Evolutionary conservation across 495 filamentous ascomycete species (phyloP), one percentile per base, ranked within the genome.

Genomic region (Penicillium salamii): DNA sequence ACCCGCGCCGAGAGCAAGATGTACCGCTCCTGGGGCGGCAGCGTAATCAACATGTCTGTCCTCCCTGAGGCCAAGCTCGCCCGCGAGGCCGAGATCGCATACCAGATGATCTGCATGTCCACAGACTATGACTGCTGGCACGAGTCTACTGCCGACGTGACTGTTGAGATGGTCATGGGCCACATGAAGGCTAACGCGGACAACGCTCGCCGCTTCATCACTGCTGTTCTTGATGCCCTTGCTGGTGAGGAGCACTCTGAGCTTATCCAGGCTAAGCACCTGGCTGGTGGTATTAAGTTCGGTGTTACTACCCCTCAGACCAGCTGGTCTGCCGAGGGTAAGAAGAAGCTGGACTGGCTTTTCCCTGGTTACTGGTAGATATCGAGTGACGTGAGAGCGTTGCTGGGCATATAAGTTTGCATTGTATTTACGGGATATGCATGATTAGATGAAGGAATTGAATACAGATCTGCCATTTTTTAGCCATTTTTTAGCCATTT

Each of bases 71-170:
- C 92, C 26, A 97, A 97, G 76, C 83, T 99, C 11, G 93, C 93
- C 21, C 80, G 88, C 26, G 93, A 99, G 75, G 95, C 95, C 4
- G 95, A 99, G 74, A 86, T 99, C 54, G 87, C 86, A 13, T 97
- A 96, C 63, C 89, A 92, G 73, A 92, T 97, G 82, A 92, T 99
- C 57, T 97, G 92, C 77, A 99, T 99, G 95, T 85, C 87, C 21
- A 99, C 93, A 18, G 93, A 99, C 71, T 99, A 99, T 61, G 95
- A 99, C 69, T 96, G 91, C 80, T 97, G 93, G 93, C 87, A 88
- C 63, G 68, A 70, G 46, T 75, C 76, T 5, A 83, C 80, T 37
- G 87, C 85, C 33, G 83, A 81, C 47, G 93, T 99, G 28, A 91
- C 88, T 51, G 93, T 99, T 7, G 89, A 89, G 63, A 96, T 96